phyloP scores from a whole-genome alignment of 1,284 basidiomycete genomes.

The Sporisorium scitamineum region DNA sequence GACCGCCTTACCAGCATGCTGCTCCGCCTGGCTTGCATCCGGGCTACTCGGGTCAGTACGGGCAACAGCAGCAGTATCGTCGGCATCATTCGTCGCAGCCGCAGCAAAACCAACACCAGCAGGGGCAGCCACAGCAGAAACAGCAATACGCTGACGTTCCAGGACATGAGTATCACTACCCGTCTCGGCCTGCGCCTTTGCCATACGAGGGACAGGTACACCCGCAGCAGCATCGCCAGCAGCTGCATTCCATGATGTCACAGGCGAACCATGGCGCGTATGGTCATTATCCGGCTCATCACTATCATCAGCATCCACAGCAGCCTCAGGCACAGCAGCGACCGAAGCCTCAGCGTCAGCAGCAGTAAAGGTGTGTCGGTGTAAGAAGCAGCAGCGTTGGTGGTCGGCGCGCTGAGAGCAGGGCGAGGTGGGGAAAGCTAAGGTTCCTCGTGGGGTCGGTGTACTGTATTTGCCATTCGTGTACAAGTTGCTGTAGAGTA shows the following conservation, averaged over 20 bases:
- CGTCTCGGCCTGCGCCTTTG: not conserved
- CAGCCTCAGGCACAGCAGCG: slow-evolving; percentile 13
- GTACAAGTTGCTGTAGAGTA: too few relatives aligned
- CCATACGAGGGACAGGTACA: not conserved
- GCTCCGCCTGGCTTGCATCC: slow-evolving; percentile 20
- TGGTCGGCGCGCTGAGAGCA: too few relatives aligned
- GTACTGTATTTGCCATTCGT: too few relatives aligned
- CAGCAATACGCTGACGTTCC: slow-evolving; percentile 1
- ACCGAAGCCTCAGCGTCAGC: not conserved
- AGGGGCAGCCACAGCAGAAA: too few relatives aligned
- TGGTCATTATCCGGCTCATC: slow-evolving; percentile 1
- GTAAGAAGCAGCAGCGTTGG: too few relatives aligned
- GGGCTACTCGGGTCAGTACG: slow-evolving; percentile 8
- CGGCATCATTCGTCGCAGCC: slow-evolving; percentile 2
- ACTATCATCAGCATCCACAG: slow-evolving; percentile 6
- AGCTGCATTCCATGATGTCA: not conserved
- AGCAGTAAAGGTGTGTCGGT: not conserved
- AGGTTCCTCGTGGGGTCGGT: too few relatives aligned
- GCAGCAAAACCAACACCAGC: slow-evolving; percentile 5
- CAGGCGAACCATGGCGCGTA: not conserved
- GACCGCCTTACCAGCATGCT: slow-evolving; percentile 27
- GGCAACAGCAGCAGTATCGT: slow-evolving; percentile 10
- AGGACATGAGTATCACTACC: not conserved
- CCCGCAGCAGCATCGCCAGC: slow-evolving; percentile 5
- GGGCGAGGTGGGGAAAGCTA: too few relatives aligned